Percentiles rank a stretch among this genome's conserved stretches.
phyloP scores from a whole-genome alignment of 805 yeast species.

The fission yeast (Schizosaccharomyces pombe) region DNA sequence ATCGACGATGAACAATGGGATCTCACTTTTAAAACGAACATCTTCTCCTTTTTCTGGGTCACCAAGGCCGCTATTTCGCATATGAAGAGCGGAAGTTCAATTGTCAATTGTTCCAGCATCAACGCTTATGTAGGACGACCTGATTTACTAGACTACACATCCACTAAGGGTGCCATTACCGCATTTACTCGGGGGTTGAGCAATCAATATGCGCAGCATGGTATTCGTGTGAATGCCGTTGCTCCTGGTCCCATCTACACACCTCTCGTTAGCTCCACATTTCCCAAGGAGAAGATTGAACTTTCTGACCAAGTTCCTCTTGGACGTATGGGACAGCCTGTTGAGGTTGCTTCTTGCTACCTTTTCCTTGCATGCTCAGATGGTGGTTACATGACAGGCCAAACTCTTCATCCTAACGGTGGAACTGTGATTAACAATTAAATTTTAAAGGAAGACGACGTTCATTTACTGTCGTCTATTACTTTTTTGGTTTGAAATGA shows the following conservation, averaged over 20 bases:
- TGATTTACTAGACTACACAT: conserved; percentile 17
- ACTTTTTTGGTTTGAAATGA: too few relatives aligned
- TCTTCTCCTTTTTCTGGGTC: conserved; percentile 17
- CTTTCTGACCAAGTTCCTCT: neutral
- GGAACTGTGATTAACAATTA: neutral
- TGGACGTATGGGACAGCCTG: conserved; percentile 2
- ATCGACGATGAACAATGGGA: conserved; percentile 17
- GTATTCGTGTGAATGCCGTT: conserved; percentile 31
- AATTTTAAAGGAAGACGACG: too few relatives aligned
- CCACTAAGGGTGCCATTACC: conserved; percentile 19
- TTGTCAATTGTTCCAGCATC: conserved; percentile 19
- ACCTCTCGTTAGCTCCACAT: conserved; percentile 14
- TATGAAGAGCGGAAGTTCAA: conserved; percentile 14
- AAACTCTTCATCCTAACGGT: neutral
- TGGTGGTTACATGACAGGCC: neutral
- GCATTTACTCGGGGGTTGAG: conserved; percentile 23
- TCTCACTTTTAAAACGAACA: conserved; percentile 16
- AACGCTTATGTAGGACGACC: conserved; percentile 18
- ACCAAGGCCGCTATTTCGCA: conserved; percentile 17
- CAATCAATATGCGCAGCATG: conserved; percentile 34
- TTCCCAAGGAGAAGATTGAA: neutral
- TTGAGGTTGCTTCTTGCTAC: conserved; percentile 1
- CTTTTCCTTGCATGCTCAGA: conserved; percentile 3
- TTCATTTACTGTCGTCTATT: too few relatives aligned
- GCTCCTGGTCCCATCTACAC: conserved; percentile 40